A percentile compares a stretch with the other conserved stretches of the same genome.
These are phyloP conservation scores for Phytophthora ramorum DNA, from an alignment of 352 stramenopile genomes.

Conservation along the genomic window DNA sequence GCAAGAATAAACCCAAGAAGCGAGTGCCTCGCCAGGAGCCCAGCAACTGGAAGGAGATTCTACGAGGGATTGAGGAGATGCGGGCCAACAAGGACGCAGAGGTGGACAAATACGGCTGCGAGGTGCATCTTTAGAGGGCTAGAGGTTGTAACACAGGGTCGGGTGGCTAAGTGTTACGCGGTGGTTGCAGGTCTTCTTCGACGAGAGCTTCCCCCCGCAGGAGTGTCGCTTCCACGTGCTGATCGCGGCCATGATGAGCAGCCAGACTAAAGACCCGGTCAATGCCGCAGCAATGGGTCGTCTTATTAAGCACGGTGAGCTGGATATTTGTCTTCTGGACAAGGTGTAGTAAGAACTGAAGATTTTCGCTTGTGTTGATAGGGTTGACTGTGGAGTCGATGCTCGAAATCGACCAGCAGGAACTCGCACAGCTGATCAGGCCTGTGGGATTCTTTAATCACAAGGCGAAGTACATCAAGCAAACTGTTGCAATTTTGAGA, in stretches of 20 bases:
- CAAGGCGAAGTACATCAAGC: conserved; percentile 96
- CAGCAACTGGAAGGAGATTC: conserved; percentile 60
- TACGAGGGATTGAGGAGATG: conserved; percentile 74
- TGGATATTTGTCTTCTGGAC: background rate
- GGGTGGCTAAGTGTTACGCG: background rate
- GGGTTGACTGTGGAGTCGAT: conserved; percentile 92
- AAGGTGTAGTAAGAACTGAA: background rate
- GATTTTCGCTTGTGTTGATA: conserved; percentile 6
- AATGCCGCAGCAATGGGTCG: conserved; percentile 78
- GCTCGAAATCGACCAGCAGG: conserved; percentile 77
- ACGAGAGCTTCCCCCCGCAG: conserved; percentile 46
- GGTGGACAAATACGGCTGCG: conserved; percentile 76
- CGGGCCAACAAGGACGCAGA: conserved; percentile 64
- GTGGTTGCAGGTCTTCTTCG: conserved; percentile 45
- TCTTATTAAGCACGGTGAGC: conserved; percentile 53
- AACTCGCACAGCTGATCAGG: conserved; percentile 90
- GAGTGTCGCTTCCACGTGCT: conserved; percentile 93
- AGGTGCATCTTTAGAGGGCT: conserved; percentile 40
- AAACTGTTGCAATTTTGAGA: conserved; percentile 63
- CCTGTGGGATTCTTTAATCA: conserved; percentile 97
- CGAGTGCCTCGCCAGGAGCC: conserved; percentile 39
- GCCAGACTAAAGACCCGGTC: conserved; percentile 97
- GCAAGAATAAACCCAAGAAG: conserved; percentile 27
- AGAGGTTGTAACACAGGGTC: background rate
- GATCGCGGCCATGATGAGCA: conserved; percentile 96